These are phyloP conservation scores for Penicillium corylophilum DNA, from an alignment of 2,329 filamentous ascomycete species.

Conservation along the genomic window DNA sequence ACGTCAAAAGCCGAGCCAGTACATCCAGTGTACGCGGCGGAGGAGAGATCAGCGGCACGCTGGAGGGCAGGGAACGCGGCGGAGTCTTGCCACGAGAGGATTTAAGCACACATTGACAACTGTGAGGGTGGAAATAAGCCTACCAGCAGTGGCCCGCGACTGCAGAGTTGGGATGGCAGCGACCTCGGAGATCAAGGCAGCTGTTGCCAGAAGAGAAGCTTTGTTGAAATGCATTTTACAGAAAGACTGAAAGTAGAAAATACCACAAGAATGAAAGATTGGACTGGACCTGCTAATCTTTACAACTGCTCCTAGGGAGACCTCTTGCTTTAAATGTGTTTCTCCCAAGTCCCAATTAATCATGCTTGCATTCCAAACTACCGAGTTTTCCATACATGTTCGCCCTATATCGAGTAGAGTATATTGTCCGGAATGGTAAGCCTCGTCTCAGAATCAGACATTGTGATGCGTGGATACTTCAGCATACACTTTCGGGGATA, in stretches of 20 bases:
- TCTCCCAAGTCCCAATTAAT: neutral
- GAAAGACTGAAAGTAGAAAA: neutral
- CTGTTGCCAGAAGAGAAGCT: slow-evolving; percentile 1
- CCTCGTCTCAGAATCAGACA: neutral
- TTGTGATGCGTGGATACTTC: slow-evolving; percentile 1
- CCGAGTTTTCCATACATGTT: neutral
- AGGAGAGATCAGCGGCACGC: slow-evolving; percentile 31
- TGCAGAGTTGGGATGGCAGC: slow-evolving; percentile 11
- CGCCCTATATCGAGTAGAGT: neutral
- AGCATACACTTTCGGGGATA: slow-evolving; percentile 2
- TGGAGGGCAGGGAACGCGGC: slow-evolving; percentile 21
- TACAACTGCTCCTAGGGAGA: neutral
- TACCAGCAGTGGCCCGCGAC: slow-evolving; percentile 14
- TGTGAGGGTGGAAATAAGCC: neutral
- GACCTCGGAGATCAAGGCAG: slow-evolving; percentile 10
- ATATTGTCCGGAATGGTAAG: neutral
- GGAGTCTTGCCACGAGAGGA: slow-evolving; percentile 8
- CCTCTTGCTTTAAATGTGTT: neutral
- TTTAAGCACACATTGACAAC: neutral
- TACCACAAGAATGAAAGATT: neutral
- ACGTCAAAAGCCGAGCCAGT: slow-evolving; percentile 29
- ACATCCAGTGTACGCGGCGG: slow-evolving; percentile 31
- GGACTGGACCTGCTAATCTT: neutral
- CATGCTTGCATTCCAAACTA: neutral
- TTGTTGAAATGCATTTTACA: slow-evolving; percentile 9